These are phyloP conservation scores for Candida rishiriensis DNA, from an alignment of 805 yeast species.

Conservation along the genomic window DNA sequence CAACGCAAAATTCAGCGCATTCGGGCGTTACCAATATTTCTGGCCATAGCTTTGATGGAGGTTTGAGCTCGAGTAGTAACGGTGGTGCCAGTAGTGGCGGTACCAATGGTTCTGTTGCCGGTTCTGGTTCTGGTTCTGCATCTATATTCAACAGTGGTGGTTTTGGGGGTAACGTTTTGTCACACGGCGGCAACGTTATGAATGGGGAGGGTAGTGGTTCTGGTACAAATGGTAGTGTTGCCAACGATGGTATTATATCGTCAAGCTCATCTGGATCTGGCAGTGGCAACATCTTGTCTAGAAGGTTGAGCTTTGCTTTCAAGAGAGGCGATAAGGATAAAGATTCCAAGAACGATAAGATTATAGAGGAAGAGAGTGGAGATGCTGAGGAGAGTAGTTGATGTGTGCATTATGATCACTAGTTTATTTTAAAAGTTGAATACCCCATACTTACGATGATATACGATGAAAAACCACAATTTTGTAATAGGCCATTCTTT, in stretches of 20 bases:
- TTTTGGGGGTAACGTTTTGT: too few species aligned
- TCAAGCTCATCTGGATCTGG: conserved; percentile 9
- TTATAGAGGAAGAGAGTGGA: conserved; percentile 14
- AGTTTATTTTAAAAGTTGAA: not conserved
- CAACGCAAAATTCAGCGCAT: conserved; percentile 4
- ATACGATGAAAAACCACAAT: not conserved
- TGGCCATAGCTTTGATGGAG: too few species aligned
- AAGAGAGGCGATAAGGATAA: conserved; percentile 27
- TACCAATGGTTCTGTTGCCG: not conserved
- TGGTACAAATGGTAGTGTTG: not conserved
- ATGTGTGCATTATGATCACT: not conserved
- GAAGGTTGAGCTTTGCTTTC: conserved; percentile 27
- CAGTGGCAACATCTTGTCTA: conserved; percentile 15
- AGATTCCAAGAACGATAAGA: conserved; percentile 15
- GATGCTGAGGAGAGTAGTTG: conserved; percentile 7
- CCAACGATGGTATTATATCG: not conserved
- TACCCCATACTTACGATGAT: not conserved
- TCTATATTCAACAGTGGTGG: too few species aligned
- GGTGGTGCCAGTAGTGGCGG: not conserved
- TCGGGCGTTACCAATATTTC: not conserved
- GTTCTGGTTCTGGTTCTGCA: conserved; percentile 3
- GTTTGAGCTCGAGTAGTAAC: too few species aligned
- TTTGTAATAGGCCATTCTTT: not conserved
- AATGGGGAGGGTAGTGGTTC: not conserved
- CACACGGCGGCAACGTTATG: too few species aligned